These are phyloP conservation scores for Nemophila menziesii DNA, from an alignment of 257 asterid genomes.

Conservation along the genomic window DNA sequence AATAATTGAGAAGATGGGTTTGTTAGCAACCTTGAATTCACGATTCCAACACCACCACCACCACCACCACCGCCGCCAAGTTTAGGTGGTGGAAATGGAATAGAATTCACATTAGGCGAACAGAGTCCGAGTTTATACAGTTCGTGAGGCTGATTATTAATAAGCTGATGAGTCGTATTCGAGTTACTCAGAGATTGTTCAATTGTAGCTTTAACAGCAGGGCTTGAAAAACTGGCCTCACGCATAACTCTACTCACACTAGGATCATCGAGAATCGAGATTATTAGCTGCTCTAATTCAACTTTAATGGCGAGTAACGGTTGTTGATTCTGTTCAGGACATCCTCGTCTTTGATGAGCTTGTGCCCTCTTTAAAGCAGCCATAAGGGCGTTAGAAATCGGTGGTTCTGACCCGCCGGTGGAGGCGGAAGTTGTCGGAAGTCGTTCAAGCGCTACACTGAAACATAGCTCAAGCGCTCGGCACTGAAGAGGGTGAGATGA, in stretches of 20 bases:
- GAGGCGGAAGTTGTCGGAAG: conserved; percentile 30
- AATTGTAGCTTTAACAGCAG: conserved; percentile 67
- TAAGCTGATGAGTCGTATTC: conserved; percentile 4
- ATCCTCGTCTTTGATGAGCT: conserved; percentile 79
- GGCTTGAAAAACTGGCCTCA: conserved; percentile 86
- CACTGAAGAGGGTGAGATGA: conserved; percentile 94
- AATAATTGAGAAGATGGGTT: not conserved
- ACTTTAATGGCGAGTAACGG: conserved; percentile 78
- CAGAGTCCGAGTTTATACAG: not conserved
- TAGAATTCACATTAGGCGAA: not conserved
- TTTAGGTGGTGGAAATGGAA: not conserved
- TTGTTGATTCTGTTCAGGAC: conserved; percentile 92
- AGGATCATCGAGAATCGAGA: conserved; percentile 81
- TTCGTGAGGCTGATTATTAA: conserved; percentile 3
- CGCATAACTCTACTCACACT: conserved; percentile 85
- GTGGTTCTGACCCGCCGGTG: conserved; percentile 55
- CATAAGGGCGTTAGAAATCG: conserved; percentile 75
- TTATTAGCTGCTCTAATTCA: conserved; percentile 69
- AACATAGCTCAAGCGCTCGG: conserved; percentile 84
- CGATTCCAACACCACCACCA: not conserved
- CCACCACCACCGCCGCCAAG: not conserved
- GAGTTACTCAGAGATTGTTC: conserved; percentile 46
- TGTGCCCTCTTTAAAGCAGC: conserved; percentile 86
- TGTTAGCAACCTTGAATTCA: not conserved
- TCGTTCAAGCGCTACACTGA: conserved; percentile 82